Evolutionary conservation across 140 eudicot genomes (phyloP).

Genomic region (Flaveria floridana): DNA sequence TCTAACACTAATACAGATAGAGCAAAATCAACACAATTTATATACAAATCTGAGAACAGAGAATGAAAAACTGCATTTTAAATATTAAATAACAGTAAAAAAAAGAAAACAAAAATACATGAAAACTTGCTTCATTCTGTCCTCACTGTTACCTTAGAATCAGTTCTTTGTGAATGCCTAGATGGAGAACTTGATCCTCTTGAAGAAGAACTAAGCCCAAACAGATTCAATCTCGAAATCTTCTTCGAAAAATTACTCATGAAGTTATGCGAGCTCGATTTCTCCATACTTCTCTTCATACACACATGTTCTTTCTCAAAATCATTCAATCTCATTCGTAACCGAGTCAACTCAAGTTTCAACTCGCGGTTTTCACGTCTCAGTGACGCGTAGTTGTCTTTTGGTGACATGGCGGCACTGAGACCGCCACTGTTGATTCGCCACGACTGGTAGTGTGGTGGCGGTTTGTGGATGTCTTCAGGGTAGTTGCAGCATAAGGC

Average conservation of each 20-base stretch:
- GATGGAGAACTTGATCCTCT: slow-evolving; percentile 87
- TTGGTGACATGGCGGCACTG: slow-evolving; percentile 98
- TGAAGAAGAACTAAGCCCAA: slow-evolving; percentile 67
- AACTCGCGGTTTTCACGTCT: slow-evolving; percentile 88
- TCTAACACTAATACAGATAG: neutral
- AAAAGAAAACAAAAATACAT: neutral
- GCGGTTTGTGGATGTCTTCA: slow-evolving; percentile 62
- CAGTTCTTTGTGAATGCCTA: slow-evolving; percentile 68
- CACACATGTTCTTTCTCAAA: slow-evolving; percentile 96
- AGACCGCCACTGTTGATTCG: slow-evolving; percentile 79
- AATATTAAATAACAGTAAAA: slow-evolving; percentile 14
- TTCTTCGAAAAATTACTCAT: slow-evolving; percentile 82
- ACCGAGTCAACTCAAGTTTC: slow-evolving; percentile 88
- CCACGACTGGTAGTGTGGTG: slow-evolving; percentile 79
- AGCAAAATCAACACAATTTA: slow-evolving; percentile 17
- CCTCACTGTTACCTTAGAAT: slow-evolving; percentile 71
- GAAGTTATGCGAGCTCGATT: slow-evolving; percentile 66
- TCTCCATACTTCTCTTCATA: slow-evolving; percentile 89
- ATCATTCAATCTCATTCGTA: slow-evolving; percentile 89
- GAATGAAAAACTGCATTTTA: slow-evolving; percentile 9
- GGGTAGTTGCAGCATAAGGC: slow-evolving; percentile 63
- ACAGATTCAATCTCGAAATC: slow-evolving; percentile 59
- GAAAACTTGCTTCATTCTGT: slow-evolving; percentile 41
- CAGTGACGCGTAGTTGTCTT: slow-evolving; percentile 88
- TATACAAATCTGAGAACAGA: slow-evolving; percentile 13